Base-by-base conservation (phyloP, 179 eudicot species). In the Amaranthus tricolor region DNA sequence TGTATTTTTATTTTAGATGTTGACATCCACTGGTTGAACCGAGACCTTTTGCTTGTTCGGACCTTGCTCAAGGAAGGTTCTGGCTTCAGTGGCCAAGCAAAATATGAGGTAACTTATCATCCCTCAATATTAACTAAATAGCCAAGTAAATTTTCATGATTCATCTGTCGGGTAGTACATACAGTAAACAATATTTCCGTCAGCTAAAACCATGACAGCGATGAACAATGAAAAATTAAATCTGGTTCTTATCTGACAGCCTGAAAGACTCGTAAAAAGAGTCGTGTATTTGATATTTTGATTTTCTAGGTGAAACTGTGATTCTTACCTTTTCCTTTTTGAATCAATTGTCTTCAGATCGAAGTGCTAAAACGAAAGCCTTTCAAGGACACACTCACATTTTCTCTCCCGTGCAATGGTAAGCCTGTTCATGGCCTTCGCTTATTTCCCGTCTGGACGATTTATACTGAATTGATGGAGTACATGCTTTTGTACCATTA, bases 391-490 rank as follows among this genome's bases (percentile, higher is more conserved):
- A 87, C 76, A 76, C 68, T 93, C 55, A 79, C 85, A 66, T 74
- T 91, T 76, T 81, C 85, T 47, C 93, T 87, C 64, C 91, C 95
- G 57, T 85, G 87, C 65, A 93, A 76, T 9, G 95, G 97, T 89
- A 66, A 45, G 84, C 66, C 71, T 49, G 20, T 58, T 60, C 19
- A 57, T 55, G 24, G 59, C 65, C 16, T 57, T 52, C 15, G 31
- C 4, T n/a, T 48, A 19, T 67, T 31, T 48, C 66, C 58, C 14
- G n/a, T 54, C 6, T 54, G 1, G 48, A 12, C 43, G 1, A 13
- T 1, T 43, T 13, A 48, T 10, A 43, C 7, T 20, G 7, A 62
- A 62, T 9, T 40, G 10, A 11, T 14, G 54, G 0, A 21, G 15
- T 14, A 13, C 15, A 16, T 78, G 51, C 47, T 61, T n/a, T 24